A percentile compares a stretch with the other conserved stretches of the same genome.
These are phyloP conservation scores for Starmerella bombicola DNA, from an alignment of 805 yeast genomes.

Conservation along the genomic window DNA sequence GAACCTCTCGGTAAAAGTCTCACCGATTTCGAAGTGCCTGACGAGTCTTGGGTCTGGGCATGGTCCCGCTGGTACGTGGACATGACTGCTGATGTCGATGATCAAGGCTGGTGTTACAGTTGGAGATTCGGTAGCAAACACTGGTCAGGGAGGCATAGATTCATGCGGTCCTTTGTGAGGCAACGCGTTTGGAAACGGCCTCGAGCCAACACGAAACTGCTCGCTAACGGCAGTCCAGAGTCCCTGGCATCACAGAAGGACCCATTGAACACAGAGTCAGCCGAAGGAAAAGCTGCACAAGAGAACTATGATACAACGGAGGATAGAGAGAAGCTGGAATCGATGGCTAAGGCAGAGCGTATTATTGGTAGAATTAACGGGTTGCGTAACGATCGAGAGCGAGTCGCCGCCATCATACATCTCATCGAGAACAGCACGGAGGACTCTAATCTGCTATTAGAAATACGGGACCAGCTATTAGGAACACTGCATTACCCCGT, in stretches of 20 bases:
- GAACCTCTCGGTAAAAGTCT: conserved; percentile 23
- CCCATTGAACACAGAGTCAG: background rate
- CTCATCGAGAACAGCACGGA: conserved; percentile 14
- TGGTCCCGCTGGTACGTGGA: conserved; percentile 65
- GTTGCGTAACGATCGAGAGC: conserved; percentile 23
- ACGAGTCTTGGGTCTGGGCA: conserved; percentile 50
- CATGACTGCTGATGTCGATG: conserved; percentile 61
- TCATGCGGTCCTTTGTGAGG: conserved; percentile 50
- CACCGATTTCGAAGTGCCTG: conserved; percentile 36
- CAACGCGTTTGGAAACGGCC: conserved; percentile 52
- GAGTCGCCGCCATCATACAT: conserved; percentile 10
- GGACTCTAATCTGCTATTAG: conserved; percentile 6
- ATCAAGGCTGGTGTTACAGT: conserved; percentile 74
- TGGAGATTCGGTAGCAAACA: conserved; percentile 35
- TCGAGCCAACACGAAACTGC: conserved; percentile 13
- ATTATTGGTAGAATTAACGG: background rate
- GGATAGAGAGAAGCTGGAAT: background rate
- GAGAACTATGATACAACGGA: background rate
- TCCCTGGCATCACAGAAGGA: background rate
- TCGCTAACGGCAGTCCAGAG: background rate
- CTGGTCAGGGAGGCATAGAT: conserved; percentile 53
- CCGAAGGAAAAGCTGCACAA: background rate
- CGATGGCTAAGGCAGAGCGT: background rate
- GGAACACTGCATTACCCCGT: conserved; percentile 15
- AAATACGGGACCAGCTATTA: conserved; percentile 8